Evolutionary conservation across 306 rosid genomes (phyloP), one percentile per base, ranked within the genome.

Genomic region (Vicia sativa): DNA sequence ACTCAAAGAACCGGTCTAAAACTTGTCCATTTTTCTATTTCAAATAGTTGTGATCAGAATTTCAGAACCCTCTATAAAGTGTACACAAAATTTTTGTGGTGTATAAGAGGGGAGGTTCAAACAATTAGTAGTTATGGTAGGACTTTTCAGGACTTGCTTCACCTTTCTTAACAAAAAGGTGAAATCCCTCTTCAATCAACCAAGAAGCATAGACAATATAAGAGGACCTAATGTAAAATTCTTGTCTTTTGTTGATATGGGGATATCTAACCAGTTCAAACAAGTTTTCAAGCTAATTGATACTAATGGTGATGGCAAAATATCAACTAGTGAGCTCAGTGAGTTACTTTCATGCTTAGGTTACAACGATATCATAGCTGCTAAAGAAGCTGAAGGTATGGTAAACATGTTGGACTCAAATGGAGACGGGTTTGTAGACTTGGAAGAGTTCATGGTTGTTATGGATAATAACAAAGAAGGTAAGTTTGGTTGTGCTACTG

Each of bases 391-490:
- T 4, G 85, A 87, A 43, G 69, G 81, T 16, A 85, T 90, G 72
- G 81, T 85, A 44, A 82, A 63, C 38, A 86, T 77, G 23, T 72
- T 90, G 74, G 95, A 85, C 45, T 58, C 78, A 12, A 69, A 89
- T 11, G 86, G 93, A 76, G 91, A 89, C 41, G 96, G 93, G 56
- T 80, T 81, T 68, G 73, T 90, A 37, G 91, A 90, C 49, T 66
- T 90, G 77, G 86, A 85, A 1, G 95, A 90, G 59, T 89, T 89
- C 82, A 83, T 89, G 89, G 80, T 61, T 15, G 84, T 71, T 28
- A 74, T 81, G 83, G 79, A 55, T 55, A 35, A 55, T 55, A 35
- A 23, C 34, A 53, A 56, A 31, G 74, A 13, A 72, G 55, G 14
- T 4, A 48, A 8, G 57, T 29, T 49, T 4, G 59, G 21, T 4